Evolutionary conservation across 83 land plant genomes (phyloP).

Genomic region (Diphasiastrum complanatum): DNA sequence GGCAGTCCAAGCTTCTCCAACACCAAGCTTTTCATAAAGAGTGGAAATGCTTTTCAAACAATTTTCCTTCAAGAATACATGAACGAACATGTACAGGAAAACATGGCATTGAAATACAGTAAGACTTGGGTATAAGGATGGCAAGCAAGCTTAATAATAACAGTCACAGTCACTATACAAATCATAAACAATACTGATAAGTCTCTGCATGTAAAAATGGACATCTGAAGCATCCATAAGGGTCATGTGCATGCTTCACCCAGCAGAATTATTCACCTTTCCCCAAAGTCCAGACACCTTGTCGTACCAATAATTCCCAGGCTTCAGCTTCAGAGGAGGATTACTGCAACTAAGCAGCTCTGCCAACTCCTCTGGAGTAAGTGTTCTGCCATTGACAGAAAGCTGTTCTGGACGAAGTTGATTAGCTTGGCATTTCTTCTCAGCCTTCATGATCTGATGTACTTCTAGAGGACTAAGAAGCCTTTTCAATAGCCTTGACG

Average conservation of each 20-base stretch:
- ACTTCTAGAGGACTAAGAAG: constrained; percentile 16
- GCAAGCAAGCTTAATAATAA: too few species aligned
- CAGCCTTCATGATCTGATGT: constrained; percentile 9
- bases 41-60: too few species aligned
- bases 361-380: constrained; percentile 2
- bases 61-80: too few species aligned
- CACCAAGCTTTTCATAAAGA: neutral
- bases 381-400: neutral
- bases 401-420: constrained; percentile 11
- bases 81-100: too few species aligned
- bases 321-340: constrained; percentile 16
- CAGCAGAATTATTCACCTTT: constrained; percentile 7
- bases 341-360: constrained; percentile 8
- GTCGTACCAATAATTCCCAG: constrained; percentile 14
- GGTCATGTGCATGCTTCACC: too few species aligned
- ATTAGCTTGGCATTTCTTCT: constrained; percentile 10
- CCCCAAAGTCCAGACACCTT: constrained; percentile 12
- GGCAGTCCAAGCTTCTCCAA: too few species aligned
- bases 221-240: too few species aligned
- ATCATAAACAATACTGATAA: too few species aligned
- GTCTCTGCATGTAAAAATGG: too few species aligned
- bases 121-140: too few species aligned
- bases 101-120: too few species aligned
- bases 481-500: constrained; percentile 5
- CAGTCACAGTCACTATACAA: too few species aligned